Conservation (phyloP, 75 land plant species). For the Selaginella tamariscina region DNA sequence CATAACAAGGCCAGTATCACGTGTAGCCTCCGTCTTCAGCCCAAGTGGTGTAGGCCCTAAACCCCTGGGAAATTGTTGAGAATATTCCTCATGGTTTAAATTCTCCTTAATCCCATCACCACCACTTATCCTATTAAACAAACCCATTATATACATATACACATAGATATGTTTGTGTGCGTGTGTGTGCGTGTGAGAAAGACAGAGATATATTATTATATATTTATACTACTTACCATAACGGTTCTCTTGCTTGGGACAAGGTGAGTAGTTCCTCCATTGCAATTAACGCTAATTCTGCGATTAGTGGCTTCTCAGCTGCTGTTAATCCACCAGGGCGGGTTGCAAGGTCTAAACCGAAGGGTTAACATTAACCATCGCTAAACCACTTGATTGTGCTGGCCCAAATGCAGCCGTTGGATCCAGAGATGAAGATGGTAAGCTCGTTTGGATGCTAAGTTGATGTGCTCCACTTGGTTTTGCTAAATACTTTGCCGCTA, state of each 20-base stretch:
- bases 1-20: slow-evolving; percentile 55
- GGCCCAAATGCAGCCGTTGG: not conserved
- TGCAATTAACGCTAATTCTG: slow-evolving; percentile 41
- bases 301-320: slow-evolving; percentile 45
- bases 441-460: not conserved
- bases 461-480: not conserved
- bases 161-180: slow-evolving; percentile 11
- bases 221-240: slow-evolving; percentile 30
- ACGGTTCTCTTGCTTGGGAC: slow-evolving; percentile 41
- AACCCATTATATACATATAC: too few species aligned
- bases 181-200: slow-evolving; percentile 19
- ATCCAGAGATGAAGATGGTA: not conserved
- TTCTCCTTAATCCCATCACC: slow-evolving; percentile 5
- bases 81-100: slow-evolving; percentile 27
- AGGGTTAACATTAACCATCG: not conserved
- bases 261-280: slow-evolving; percentile 50
- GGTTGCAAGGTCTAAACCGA: slow-evolving; percentile 4
- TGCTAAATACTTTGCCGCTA: not conserved
- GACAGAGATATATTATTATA: slow-evolving; percentile 14
- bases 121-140: too few species aligned
- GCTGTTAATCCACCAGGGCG: slow-evolving; percentile 31
- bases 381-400: not conserved
- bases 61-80: slow-evolving; percentile 33
- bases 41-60: slow-evolving; percentile 51
- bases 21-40: slow-evolving; percentile 48